These are phyloP conservation scores for Paraphoma chrysanthemicola DNA, from an alignment of 2,329 filamentous ascomycete genomes.

Conservation along the genomic window DNA sequence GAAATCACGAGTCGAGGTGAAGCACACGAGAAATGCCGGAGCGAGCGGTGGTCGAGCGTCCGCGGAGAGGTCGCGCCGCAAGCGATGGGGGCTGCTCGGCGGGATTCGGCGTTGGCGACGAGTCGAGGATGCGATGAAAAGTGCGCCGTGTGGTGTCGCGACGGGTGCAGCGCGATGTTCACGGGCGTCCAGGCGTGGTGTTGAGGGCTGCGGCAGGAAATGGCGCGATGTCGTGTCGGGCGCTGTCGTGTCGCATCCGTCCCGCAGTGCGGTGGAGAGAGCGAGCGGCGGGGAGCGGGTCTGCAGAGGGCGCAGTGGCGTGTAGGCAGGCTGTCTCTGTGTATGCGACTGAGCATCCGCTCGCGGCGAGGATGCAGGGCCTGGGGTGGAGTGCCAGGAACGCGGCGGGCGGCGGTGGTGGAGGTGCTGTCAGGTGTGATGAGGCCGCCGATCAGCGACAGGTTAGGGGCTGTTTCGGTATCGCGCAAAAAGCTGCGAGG, in stretches of 20 bases:
- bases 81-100: not conserved
- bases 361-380: conserved; percentile 30
- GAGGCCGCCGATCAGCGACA: conserved; percentile 28
- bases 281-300: conserved; percentile 21
- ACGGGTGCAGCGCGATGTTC: conserved; percentile 25
- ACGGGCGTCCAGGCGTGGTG: conserved; percentile 18
- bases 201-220: conserved; percentile 20
- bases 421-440: conserved; percentile 35
- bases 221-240: conserved; percentile 34
- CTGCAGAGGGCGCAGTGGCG: conserved; percentile 33
- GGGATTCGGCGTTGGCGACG: not conserved
- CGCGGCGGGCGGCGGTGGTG: conserved; percentile 30
- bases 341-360: conserved; percentile 38
- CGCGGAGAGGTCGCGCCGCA: conserved; percentile 1
- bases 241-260: conserved; percentile 45
- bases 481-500: conserved; percentile 25
- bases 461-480: conserved; percentile 24
- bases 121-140: not conserved
- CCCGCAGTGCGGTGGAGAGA: conserved; percentile 32
- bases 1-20: not conserved
- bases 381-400: conserved; percentile 29
- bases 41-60: not conserved
- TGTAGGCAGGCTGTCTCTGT: conserved; percentile 20
- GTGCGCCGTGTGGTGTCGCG: not conserved
- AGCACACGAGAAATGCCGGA: not conserved